phyloP scores from a whole-genome alignment of 768 basidiomycete species.

The Suillus ampliporus region DNA sequence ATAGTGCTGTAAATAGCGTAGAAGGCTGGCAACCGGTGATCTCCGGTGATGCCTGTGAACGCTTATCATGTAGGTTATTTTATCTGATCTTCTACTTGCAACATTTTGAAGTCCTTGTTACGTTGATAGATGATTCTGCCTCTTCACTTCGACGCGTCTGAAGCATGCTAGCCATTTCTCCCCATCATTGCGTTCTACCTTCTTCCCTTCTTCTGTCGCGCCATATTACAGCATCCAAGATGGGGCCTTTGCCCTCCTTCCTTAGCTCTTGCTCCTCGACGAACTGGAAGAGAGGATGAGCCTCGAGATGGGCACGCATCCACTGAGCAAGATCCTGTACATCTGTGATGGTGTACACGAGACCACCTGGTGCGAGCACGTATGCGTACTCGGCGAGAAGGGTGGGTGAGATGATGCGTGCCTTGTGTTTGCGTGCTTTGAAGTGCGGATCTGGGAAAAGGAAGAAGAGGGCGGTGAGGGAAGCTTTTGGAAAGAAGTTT shows the following conservation, averaged over 20 bases:
- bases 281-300: slow-evolving; percentile 85
- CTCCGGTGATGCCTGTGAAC: too few species aligned
- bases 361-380: slow-evolving; percentile 89
- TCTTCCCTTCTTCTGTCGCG: slow-evolving; percentile 95
- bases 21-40: too few species aligned
- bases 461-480: slow-evolving; percentile 93
- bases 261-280: slow-evolving; percentile 79
- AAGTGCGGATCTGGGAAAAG: slow-evolving; percentile 99
- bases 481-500: slow-evolving; percentile 92
- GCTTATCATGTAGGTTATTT: slow-evolving; percentile 14
- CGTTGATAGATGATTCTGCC: background rate
- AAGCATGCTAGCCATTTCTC: slow-evolving; percentile 95
- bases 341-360: slow-evolving; percentile 98
- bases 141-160: slow-evolving; percentile 53
- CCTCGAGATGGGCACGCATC: slow-evolving; percentile 91
- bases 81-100: slow-evolving; percentile 15
- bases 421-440: slow-evolving; percentile 98
- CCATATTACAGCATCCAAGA: slow-evolving; percentile 83
- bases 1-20: too few species aligned
- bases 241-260: slow-evolving; percentile 73
- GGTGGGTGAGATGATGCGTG: slow-evolving; percentile 97
- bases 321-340: slow-evolving; percentile 93
- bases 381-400: slow-evolving; percentile 97
- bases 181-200: slow-evolving; percentile 91
- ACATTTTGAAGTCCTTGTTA: background rate